phyloP scores from a whole-genome alignment of 768 basidiomycete species.

The Leccinum sublutescens region DNA sequence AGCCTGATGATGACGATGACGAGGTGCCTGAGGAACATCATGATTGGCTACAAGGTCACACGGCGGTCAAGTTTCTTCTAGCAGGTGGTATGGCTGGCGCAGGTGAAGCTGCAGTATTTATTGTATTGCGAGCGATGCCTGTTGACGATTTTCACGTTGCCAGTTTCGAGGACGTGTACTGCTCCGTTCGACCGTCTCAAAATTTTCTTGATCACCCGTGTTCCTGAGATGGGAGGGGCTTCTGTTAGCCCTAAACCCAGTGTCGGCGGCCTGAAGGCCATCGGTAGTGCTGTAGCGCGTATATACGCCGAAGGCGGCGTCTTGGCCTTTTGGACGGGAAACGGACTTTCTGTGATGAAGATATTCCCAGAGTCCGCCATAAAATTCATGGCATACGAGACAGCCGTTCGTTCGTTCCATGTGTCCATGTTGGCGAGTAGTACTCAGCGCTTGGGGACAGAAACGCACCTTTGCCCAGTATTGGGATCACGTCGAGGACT shows the following conservation, averaged over 20 bases:
- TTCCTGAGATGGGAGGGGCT: conserved; percentile 67
- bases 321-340: conserved; percentile 97
- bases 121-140: not conserved
- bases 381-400: conserved; percentile 96
- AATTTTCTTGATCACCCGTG: conserved; percentile 91
- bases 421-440: conserved; percentile 9
- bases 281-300: conserved; percentile 68
- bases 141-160: conserved; percentile 4
- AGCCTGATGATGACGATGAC: conserved; percentile 50
- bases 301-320: conserved; percentile 91
- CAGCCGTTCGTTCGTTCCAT: conserved; percentile 60
- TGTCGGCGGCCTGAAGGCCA: conserved; percentile 57
- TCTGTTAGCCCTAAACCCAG: conserved; percentile 42
- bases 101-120: conserved; percentile 58
- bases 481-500: conserved; percentile 87
- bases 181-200: conserved; percentile 98
- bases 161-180: conserved; percentile 94
- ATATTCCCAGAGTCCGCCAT: conserved; percentile 98
- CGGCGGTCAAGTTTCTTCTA: conserved; percentile 84
- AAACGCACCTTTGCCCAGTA: conserved; percentile 94
- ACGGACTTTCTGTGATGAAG: conserved; percentile 89
- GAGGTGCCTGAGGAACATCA: conserved; percentile 63
- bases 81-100: conserved; percentile 96
- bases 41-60: conserved; percentile 60
- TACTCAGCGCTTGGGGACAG: conserved; percentile 40